Evolutionary conservation across 306 rosid genomes (phyloP), one percentile per base, ranked within the genome.

Genomic region (Arachis stenosperma): DNA sequence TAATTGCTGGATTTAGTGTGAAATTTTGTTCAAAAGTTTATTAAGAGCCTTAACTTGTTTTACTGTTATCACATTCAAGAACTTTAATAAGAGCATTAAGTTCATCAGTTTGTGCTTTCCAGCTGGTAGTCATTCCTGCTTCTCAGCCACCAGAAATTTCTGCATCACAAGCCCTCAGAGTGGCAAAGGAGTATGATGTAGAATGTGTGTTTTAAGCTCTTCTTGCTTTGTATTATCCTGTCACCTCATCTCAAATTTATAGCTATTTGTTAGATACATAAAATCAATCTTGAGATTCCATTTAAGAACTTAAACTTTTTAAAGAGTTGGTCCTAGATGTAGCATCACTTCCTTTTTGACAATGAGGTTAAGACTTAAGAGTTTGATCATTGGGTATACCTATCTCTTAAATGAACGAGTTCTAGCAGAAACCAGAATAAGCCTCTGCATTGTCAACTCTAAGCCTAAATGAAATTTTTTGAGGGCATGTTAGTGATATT

Each of bases 91-190:
- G 17, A 17, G 17, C 17, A 17, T 17, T 17, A 17, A 17, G 17
- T 17, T 17, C 17, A 17, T 17, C 17, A 17, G 17, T 17, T 17
- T 17, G 17, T 17, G 0, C 17, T 17, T 17, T 17, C 17, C 17
- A 17, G 81, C 84, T 94, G 11, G 89, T 94, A 44, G 81, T 94
- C 67, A 76, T 94, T 68, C 97, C 98, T 76, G 98, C 97, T 3
- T 79, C 96, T 46, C 98, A 94, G 81, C 97, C 91, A 55, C 89
- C 90, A 54, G 97, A 94, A 83, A 86, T 94, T 70, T 90, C 93
- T 79, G 87, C 98, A 48, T 89, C 91, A 77, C 87, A 91, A 76
- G 96, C 96, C 73, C 92, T 94, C 40, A 17, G 17, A 17, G 17
- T 17, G 17, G 17, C 17, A 17, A 17, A 17, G 17, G 17, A 17